Evolutionary conservation across 257 asterid species (phyloP), one percentile per base, ranked within the genome.

Genomic region (Penstemon davidsonii): DNA sequence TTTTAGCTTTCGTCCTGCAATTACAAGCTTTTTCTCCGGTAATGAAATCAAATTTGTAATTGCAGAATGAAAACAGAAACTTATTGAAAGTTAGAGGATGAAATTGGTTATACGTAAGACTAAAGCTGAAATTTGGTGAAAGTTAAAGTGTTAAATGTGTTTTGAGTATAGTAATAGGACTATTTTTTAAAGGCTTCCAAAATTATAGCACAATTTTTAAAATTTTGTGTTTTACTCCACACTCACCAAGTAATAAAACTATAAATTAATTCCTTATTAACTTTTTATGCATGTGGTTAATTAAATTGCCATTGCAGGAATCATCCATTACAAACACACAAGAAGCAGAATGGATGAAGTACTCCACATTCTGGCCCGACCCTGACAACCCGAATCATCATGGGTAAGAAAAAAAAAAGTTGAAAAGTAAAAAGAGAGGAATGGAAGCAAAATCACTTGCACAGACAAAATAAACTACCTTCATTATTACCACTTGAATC

Each of bases 371-470:
- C 81, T 94, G 99, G 99, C 88, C 87, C 45, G 96, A 94, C 67
- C 95, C 97, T 55, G 92, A 87, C 85, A 90, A 88, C 84, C 96
- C 85, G 69, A 95, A 87, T 87, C 99, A 93, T 80, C 96, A 90
- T 79, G 96, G 93, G 76, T 84, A 85, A 81, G 4, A 44, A 65
- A 56, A 13, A 54, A 44, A 45, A 49, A 15, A 13, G 44, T 6
- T 2, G 9, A 52, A 15, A 44, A 66, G 61, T 64, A 36, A 49
- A 70, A 45, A 59, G 8, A 12, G 33, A 4, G 51, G 15, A 0
- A n/a, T n/a, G 3, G 12, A 25, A 40, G 7, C 37, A 9, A 55
- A 58, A 73, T 45, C 47, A 65, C 7, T 59, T 62, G 74, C 71
- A 45, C 69, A 72, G 73, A 80, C 81, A 73, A 68, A 78, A 52